Conservation (phyloP, 352 stramenopile species). For the Chrysophaeum taylorii region DNA sequence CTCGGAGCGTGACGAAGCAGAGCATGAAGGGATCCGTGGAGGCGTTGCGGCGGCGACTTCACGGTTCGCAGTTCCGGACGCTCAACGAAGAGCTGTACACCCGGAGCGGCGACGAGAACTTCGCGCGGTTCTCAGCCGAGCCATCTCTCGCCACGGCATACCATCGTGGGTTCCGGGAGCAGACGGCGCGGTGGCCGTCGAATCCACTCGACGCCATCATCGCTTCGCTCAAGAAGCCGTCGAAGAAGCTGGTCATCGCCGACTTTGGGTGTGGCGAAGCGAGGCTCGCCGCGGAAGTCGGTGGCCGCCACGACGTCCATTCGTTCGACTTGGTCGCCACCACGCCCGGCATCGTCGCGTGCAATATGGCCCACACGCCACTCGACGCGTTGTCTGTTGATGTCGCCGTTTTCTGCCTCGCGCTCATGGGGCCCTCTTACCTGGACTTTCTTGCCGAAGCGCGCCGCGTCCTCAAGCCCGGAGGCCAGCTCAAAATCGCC, state of each 20-base stretch:
- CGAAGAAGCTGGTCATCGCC: conserved; percentile 68
- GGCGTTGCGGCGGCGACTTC: conserved; percentile 66
- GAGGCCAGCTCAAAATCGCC: conserved; percentile 76
- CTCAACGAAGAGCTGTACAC: conserved; percentile 98
- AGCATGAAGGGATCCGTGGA: no score
- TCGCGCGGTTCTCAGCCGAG: conserved; percentile 78
- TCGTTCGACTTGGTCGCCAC: conserved; percentile 93
- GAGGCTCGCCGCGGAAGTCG: conserved; percentile 52
- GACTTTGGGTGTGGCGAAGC: conserved; percentile 98
- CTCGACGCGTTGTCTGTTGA: conserved; percentile 74
- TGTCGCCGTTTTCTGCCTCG: conserved; percentile 90
- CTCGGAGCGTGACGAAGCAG: no score
- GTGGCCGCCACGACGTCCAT: conserved; percentile 50
- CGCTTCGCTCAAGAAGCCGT: conserved; percentile 56
- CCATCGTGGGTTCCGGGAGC: conserved; percentile 93
- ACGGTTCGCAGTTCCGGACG: conserved; percentile 89
- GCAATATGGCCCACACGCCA: conserved; percentile 91
- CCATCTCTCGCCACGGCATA: conserved; percentile 93
- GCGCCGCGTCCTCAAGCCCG: conserved; percentile 77
- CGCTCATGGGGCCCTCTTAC: conserved; percentile 95
- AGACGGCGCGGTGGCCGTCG: conserved; percentile 86
- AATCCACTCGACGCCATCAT: conserved; percentile 96
- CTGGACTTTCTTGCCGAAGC: conserved; percentile 91
- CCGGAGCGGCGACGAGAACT: conserved; percentile 70
- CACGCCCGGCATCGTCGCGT: conserved; percentile 79